phyloP scores from a whole-genome alignment of 208 protist species.

The Histomonas meleagridis region DNA sequence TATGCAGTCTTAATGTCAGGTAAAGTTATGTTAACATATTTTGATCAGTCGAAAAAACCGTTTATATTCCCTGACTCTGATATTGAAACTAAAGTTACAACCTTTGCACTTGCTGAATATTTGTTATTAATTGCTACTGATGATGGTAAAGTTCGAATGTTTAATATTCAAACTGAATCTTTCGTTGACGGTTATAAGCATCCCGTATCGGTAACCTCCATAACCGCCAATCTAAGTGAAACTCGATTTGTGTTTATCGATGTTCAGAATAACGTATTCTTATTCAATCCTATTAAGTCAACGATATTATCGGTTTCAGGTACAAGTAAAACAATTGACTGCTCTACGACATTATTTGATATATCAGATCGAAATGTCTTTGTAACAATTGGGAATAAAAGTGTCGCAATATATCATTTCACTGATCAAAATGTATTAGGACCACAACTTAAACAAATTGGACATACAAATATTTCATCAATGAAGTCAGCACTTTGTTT shows the following conservation, averaged over 20 bases:
- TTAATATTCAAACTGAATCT: neutral
- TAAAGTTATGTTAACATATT: conserved; percentile 32
- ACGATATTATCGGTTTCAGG: neutral
- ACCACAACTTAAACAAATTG: neutral
- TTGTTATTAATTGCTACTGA: neutral
- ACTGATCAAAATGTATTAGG: neutral
- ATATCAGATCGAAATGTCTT: neutral
- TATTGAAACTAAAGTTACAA: neutral
- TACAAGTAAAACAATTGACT: neutral
- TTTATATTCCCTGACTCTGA: conserved; percentile 13
- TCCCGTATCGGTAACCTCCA: neutral
- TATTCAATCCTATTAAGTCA: neutral
- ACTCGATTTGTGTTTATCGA: conserved; percentile 22
- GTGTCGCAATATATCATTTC: neutral
- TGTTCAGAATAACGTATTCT: neutral
- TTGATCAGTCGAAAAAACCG: neutral
- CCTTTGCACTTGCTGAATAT: neutral
- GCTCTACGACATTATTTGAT: neutral
- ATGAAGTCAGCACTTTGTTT: neutral
- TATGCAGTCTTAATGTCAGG: conserved; percentile 1
- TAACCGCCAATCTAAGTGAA: neutral
- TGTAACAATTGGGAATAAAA: neutral
- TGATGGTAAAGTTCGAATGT: neutral
- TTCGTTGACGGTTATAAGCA: conserved; percentile 16
- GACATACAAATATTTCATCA: neutral